These are phyloP conservation scores for Keithomyces neogunnii DNA, from an alignment of 2,329 filamentous ascomycete species.

Conservation along the genomic window DNA sequence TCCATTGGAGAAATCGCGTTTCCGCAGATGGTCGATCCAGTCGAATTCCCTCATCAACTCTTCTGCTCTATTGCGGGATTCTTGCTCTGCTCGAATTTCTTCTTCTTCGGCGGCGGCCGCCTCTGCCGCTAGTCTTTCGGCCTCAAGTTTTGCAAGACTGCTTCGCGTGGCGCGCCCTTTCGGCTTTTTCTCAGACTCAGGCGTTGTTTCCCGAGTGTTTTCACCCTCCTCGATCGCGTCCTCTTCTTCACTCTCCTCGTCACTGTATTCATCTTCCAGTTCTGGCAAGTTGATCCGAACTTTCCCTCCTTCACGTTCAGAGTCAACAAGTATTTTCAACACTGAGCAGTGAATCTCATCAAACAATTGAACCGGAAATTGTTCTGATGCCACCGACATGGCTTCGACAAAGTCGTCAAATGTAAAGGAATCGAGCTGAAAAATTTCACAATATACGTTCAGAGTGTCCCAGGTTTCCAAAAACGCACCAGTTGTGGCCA, in stretches of 20 bases:
- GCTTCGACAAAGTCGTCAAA: conserved; percentile 94
- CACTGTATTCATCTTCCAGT: conserved; percentile 61
- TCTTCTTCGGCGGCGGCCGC: conserved; percentile 45
- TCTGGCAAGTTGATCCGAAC: conserved; percentile 72
- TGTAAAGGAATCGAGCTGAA: conserved; percentile 90
- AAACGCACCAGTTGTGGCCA: conserved; percentile 77
- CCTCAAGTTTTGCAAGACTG: conserved; percentile 74
- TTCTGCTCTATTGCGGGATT: conserved; percentile 57
- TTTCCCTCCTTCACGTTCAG: conserved; percentile 67
- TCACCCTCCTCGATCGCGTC: conserved; percentile 45
- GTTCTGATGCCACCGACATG: conserved; percentile 66
- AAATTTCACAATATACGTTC: conserved; percentile 96
- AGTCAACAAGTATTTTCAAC: conserved; percentile 74
- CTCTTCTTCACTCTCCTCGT: conserved; percentile 53
- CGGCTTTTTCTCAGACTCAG: conserved; percentile 63
- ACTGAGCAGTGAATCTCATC: conserved; percentile 88
- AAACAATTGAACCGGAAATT: conserved; percentile 73
- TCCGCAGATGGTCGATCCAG: conserved; percentile 79
- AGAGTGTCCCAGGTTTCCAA: conserved; percentile 94
- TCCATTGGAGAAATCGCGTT: conserved; percentile 77
- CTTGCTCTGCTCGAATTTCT: conserved; percentile 35
- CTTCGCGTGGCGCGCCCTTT: conserved; percentile 70
- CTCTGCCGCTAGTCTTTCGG: conserved; percentile 57
- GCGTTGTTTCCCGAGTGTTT: conserved; percentile 45
- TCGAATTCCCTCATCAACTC: conserved; percentile 67